These are phyloP conservation scores for Trichoderma lentiforme DNA, from an alignment of 2,329 filamentous ascomycete species.

Conservation along the genomic window DNA sequence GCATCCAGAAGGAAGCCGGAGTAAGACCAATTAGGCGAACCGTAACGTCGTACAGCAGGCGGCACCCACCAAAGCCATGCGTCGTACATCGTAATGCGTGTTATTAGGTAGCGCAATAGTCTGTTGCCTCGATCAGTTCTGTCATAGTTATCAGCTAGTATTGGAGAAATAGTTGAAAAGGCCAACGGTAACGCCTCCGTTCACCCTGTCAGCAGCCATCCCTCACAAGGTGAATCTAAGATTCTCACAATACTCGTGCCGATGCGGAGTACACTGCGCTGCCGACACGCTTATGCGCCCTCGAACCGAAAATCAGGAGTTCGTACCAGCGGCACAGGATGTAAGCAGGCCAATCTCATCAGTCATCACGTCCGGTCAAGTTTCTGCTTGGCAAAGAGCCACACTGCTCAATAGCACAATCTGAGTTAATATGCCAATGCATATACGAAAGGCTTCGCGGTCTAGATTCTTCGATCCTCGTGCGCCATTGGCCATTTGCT, in stretches of 20 bases:
- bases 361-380: background rate
- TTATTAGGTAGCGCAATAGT: background rate
- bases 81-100: background rate
- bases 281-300: background rate
- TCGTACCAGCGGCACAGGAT: background rate
- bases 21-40: conserved; percentile 8
- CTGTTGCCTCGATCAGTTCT: background rate
- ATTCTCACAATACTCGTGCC: background rate
- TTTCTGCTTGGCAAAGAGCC: background rate
- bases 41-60: background rate
- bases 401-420: background rate
- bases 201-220: background rate
- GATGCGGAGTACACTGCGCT: background rate
- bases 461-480: background rate
- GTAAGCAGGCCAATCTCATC: background rate
- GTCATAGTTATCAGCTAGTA: background rate
- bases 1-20: background rate
- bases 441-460: background rate
- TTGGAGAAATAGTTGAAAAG: background rate
- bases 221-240: background rate
- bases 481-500: background rate
- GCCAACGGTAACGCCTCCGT: background rate
- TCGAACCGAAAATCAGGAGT: background rate
- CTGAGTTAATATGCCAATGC: background rate
- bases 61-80: background rate